Evolutionary conservation across 805 yeast genomes (phyloP).

Genomic region (Saccharomycopsis babjevae): DNA sequence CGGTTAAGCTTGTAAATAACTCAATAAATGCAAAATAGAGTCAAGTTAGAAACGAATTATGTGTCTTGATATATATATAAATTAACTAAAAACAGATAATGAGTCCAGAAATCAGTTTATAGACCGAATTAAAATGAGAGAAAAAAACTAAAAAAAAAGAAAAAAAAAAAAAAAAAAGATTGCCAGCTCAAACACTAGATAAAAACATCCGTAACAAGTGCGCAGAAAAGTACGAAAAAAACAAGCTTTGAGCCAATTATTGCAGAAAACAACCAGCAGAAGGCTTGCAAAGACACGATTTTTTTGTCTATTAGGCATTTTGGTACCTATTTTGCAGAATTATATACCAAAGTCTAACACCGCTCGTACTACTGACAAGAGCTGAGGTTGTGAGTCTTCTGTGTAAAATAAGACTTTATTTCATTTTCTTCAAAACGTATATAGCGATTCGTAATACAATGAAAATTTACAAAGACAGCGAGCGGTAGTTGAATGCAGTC

Average conservation of each 20-base stretch:
- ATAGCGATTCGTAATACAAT: too few species aligned
- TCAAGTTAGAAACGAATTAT: too few species aligned
- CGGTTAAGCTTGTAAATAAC: too few species aligned
- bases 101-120: neutral
- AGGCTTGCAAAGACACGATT: neutral
- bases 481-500: too few species aligned
- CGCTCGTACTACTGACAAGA: too few species aligned
- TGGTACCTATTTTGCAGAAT: too few species aligned
- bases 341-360: too few species aligned
- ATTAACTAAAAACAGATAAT: neutral
- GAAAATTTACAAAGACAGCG: too few species aligned
- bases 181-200: neutral
- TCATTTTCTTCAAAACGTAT: too few species aligned
- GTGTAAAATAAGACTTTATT: too few species aligned
- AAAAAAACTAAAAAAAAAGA: neutral
- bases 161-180: neutral
- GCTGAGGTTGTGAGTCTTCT: too few species aligned
- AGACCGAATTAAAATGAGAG: neutral
- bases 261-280: neutral
- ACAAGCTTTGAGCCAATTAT: neutral
- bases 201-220: neutral
- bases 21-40: neutral
- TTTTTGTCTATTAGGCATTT: too few species aligned
- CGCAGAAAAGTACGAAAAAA: neutral
- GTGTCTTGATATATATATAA: neutral